A percentile compares a stretch with the other conserved stretches of the same genome.
These are phyloP conservation scores for Globisporangium radiosum DNA, from an alignment of 352 stramenopile genomes.

Conservation along the genomic window DNA sequence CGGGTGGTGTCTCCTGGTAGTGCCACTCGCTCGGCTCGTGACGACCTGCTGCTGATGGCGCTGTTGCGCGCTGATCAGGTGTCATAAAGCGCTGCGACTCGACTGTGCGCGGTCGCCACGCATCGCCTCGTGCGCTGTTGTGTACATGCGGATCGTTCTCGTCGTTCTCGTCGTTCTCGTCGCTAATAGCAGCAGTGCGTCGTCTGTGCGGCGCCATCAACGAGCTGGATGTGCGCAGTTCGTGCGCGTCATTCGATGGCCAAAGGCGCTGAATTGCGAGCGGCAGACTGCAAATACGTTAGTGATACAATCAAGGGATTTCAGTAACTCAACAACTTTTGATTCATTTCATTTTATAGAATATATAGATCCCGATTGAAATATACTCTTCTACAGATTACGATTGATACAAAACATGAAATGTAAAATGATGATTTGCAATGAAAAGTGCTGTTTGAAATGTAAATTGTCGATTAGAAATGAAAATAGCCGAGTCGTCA, in stretches of 20 bases:
- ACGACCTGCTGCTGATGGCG: neutral
- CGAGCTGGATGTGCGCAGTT: neutral
- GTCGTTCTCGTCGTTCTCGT: constrained; percentile 4
- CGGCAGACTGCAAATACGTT: neutral
- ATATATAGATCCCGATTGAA: no score
- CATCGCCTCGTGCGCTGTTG: neutral
- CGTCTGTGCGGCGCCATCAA: neutral
- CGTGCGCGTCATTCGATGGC: neutral
- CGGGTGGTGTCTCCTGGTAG: constrained; percentile 14
- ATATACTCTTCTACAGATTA: no score
- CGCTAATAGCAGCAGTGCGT: neutral
- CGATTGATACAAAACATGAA: no score
- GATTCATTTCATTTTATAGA: no score
- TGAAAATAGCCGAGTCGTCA: no score
- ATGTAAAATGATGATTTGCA: no score
- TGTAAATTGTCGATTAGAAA: no score
- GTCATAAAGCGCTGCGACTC: constrained; percentile 4
- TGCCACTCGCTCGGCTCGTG: constrained; percentile 7
- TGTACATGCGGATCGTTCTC: constrained; percentile 1
- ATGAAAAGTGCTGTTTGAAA: no score
- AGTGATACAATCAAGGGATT: neutral
- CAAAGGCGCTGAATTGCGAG: neutral
- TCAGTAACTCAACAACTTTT: neutral
- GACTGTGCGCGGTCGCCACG: neutral
- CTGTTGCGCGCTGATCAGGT: constrained; percentile 2